Evolutionary conservation across 2,329 filamentous ascomycete species (phyloP).

Genomic region (Alternaria gaisen): DNA sequence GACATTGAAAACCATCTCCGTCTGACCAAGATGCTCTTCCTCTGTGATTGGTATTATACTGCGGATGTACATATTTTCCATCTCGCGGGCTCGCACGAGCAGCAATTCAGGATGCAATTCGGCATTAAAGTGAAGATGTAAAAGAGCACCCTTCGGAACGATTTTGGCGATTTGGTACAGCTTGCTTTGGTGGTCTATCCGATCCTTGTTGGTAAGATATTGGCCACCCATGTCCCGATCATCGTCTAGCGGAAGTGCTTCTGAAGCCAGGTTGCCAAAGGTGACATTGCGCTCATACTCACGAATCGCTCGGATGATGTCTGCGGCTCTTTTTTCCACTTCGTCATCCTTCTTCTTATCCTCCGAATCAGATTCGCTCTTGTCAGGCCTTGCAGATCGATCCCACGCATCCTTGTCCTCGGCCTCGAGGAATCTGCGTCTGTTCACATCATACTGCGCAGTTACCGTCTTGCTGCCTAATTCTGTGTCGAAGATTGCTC

Average conservation of each 20-base stretch:
- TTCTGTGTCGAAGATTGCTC: constrained; percentile 15
- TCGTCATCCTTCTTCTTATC: constrained; percentile 18
- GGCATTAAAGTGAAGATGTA: constrained; percentile 83
- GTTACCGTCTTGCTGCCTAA: background rate
- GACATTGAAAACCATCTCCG: constrained; percentile 71
- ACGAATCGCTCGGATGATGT: constrained; percentile 50
- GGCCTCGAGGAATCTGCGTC: constrained; percentile 37
- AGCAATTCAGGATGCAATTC: constrained; percentile 70
- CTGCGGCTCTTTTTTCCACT: constrained; percentile 42
- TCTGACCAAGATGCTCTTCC: constrained; percentile 57
- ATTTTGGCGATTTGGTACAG: constrained; percentile 65
- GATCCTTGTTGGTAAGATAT: constrained; percentile 55
- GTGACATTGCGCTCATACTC: constrained; percentile 54
- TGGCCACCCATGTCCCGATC: constrained; percentile 59
- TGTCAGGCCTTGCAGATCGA: no score
- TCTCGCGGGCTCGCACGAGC: constrained; percentile 62
- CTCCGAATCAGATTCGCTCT: no score
- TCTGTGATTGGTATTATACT: constrained; percentile 63
- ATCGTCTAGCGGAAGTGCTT: constrained; percentile 49
- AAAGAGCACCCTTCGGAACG: constrained; percentile 76
- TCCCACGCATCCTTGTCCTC: constrained; percentile 46
- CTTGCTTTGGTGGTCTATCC: constrained; percentile 60
- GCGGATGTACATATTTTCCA: constrained; percentile 72
- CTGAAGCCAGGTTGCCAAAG: constrained; percentile 55
- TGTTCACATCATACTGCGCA: constrained; percentile 30